Conservation (phyloP, 2,329 filamentous ascomycete species). For the Cryphonectria radicalis region DNA sequence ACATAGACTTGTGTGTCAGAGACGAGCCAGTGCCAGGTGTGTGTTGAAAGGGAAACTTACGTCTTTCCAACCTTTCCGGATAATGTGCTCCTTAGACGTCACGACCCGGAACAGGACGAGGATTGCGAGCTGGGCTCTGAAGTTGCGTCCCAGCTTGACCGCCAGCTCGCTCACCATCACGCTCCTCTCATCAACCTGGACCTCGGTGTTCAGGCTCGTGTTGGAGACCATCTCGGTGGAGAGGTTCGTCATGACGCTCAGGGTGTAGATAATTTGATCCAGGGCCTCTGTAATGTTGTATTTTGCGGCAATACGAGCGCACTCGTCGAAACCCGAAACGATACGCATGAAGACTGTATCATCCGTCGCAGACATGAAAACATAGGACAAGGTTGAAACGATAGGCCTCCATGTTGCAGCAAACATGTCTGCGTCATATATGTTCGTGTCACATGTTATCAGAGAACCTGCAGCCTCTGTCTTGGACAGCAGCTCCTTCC, state of each 20-base stretch:
- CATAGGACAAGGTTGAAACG: constrained; percentile 91
- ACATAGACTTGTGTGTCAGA: constrained; percentile 42
- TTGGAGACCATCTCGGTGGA: constrained; percentile 76
- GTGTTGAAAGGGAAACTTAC: constrained; percentile 53
- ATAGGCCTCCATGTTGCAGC: constrained; percentile 94
- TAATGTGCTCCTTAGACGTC: constrained; percentile 78
- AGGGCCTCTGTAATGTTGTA: constrained; percentile 84
- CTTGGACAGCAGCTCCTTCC: constrained; percentile 91
- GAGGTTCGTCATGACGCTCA: constrained; percentile 89
- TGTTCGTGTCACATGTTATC: constrained; percentile 83
- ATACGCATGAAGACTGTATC: constrained; percentile 93
- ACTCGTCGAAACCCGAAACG: constrained; percentile 94
- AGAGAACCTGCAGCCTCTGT: constrained; percentile 76
- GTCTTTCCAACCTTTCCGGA: constrained; percentile 77
- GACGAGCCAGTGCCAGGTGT: background rate
- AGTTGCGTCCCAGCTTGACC: constrained; percentile 92
- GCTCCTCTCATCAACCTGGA: constrained; percentile 87
- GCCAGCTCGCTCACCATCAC: constrained; percentile 99
- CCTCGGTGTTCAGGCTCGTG: constrained; percentile 90
- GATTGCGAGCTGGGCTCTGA: constrained; percentile 90
- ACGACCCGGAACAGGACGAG: constrained; percentile 95
- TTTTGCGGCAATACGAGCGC: constrained; percentile 86
- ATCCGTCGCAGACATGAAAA: constrained; percentile 98
- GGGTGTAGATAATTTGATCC: constrained; percentile 88
- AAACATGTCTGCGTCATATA: constrained; percentile 98